These are phyloP conservation scores for Vanrija sp. DNA, from an alignment of 1,284 basidiomycete genomes.

Conservation along the genomic window DNA sequence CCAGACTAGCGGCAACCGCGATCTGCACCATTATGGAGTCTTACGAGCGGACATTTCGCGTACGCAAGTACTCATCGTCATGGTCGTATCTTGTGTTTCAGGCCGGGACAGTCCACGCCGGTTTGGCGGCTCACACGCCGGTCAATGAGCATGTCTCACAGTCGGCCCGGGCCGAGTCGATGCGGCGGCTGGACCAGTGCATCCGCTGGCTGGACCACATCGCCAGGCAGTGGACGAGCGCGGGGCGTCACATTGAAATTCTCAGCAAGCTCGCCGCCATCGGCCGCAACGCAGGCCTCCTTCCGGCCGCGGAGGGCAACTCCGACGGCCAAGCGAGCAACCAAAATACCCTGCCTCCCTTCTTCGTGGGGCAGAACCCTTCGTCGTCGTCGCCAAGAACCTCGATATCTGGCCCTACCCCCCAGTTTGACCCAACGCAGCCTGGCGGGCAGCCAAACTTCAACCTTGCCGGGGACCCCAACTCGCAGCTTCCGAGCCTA, in stretches of 20 bases:
- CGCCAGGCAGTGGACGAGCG: slow-evolving; percentile 15
- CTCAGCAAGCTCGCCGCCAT: slow-evolving; percentile 12
- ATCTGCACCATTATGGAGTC: slow-evolving; percentile 16
- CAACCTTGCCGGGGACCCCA: background rate
- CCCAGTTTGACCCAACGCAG: background rate
- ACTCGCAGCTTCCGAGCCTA: background rate
- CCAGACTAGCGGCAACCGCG: slow-evolving; percentile 10
- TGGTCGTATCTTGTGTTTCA: slow-evolving; percentile 21
- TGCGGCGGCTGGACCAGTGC: slow-evolving; percentile 16
- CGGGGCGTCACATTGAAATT: slow-evolving; percentile 18
- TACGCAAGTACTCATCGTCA: slow-evolving; percentile 15
- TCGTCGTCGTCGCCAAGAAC: too few relatives aligned
- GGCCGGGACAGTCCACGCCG: slow-evolving; percentile 15
- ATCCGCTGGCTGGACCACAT: slow-evolving; percentile 18
- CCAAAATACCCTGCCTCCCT: too few relatives aligned
- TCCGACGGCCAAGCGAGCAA: too few relatives aligned
- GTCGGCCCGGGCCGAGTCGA: slow-evolving; percentile 2
- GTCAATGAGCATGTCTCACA: background rate
- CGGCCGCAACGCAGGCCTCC: background rate
- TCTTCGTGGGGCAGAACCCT: too few relatives aligned
- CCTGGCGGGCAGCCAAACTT: too few relatives aligned
- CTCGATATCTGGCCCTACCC: background rate
- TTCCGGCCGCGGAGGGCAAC: too few relatives aligned
- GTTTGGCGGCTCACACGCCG: slow-evolving; percentile 9
- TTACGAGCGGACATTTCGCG: slow-evolving; percentile 14